These are phyloP conservation scores for Xylaria multiplex DNA, from an alignment of 2,329 filamentous ascomycete species.

Conservation along the genomic window DNA sequence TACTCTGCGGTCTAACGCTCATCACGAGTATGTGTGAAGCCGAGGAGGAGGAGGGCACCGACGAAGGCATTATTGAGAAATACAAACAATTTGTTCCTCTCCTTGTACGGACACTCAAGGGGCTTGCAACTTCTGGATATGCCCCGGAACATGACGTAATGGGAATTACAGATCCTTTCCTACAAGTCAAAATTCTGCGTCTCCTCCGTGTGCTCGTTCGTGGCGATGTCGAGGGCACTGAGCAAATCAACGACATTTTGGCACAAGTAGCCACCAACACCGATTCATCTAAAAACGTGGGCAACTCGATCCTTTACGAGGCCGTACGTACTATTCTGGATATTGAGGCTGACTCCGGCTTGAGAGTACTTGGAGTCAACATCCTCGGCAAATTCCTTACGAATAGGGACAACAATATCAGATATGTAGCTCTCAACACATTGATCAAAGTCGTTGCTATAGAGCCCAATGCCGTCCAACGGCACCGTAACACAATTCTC, in stretches of 20 bases:
- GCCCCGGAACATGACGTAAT: constrained; percentile 98
- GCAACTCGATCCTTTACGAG: constrained; percentile 97
- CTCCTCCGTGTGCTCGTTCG: constrained; percentile 86
- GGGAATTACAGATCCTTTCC: constrained; percentile 95
- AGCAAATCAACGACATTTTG: constrained; percentile 98
- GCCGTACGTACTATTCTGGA: constrained; percentile 96
- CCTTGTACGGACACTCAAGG: constrained; percentile 90
- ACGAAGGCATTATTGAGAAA: constrained; percentile 88
- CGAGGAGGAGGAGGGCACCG: constrained; percentile 91
- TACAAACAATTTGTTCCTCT: constrained; percentile 87
- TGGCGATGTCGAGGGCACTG: constrained; percentile 87
- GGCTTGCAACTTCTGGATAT: constrained; percentile 93
- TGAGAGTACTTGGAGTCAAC: constrained; percentile 95
- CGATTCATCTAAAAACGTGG: constrained; percentile 97
- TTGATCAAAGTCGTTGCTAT: constrained; percentile 98
- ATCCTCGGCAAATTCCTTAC: constrained; percentile 97
- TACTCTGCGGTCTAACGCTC: constrained; percentile 90
- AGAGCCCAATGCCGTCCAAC: constrained; percentile 95
- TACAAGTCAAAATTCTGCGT: constrained; percentile 95
- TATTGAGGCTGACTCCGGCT: constrained; percentile 94
- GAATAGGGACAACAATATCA: constrained; percentile 99
- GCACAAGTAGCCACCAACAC: constrained; percentile 98
- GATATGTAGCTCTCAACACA: constrained; percentile 97
- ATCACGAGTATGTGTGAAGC: constrained; percentile 94
- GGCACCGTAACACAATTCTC: constrained; percentile 96